phyloP scores from a whole-genome alignment of 768 basidiomycete species.

The Sarcodon aspratus region DNA sequence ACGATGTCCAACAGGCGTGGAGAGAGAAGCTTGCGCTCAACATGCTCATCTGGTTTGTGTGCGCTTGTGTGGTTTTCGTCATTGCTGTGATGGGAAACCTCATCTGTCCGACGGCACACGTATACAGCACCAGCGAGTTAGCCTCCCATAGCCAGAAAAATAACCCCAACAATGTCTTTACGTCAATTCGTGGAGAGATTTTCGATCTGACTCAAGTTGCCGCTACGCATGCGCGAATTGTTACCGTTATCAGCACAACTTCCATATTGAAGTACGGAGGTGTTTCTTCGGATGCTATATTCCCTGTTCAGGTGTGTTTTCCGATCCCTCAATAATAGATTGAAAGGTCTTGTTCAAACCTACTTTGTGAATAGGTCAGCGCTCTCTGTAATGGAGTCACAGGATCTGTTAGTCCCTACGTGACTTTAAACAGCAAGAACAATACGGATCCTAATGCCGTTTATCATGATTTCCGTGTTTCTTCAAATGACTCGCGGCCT shows the following conservation, averaged over 20 bases:
- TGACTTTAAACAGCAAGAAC: conserved; percentile 69
- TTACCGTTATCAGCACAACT: conserved; percentile 68
- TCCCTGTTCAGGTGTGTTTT: conserved; percentile 78
- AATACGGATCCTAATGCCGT: conserved; percentile 60
- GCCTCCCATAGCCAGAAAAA: conserved; percentile 51
- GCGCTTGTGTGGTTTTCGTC: conserved; percentile 82
- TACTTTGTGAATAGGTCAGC: conserved; percentile 45
- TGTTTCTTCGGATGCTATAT: conserved; percentile 55
- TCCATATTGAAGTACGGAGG: conserved; percentile 80
- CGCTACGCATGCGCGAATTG: conserved; percentile 49
- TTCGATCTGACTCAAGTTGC: conserved; percentile 75
- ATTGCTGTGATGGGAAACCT: conserved; percentile 79
- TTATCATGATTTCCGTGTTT: conserved; percentile 95
- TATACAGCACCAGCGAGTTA: conserved; percentile 74
- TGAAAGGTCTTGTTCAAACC: conserved; percentile 1
- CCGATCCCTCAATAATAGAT: neutral
- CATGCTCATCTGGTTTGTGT: conserved; percentile 91
- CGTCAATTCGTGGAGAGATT: conserved; percentile 85
- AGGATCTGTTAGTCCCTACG: conserved; percentile 68
- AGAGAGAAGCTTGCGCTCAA: conserved; percentile 94
- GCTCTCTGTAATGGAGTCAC: conserved; percentile 84
- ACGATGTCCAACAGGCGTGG: conserved; percentile 94
- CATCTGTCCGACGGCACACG: conserved; percentile 92
- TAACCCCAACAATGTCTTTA: conserved; percentile 67
- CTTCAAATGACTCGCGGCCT: conserved; percentile 80